Evolutionary conservation across 768 basidiomycete genomes (phyloP).

Genomic region (Tephrocybe sp.): DNA sequence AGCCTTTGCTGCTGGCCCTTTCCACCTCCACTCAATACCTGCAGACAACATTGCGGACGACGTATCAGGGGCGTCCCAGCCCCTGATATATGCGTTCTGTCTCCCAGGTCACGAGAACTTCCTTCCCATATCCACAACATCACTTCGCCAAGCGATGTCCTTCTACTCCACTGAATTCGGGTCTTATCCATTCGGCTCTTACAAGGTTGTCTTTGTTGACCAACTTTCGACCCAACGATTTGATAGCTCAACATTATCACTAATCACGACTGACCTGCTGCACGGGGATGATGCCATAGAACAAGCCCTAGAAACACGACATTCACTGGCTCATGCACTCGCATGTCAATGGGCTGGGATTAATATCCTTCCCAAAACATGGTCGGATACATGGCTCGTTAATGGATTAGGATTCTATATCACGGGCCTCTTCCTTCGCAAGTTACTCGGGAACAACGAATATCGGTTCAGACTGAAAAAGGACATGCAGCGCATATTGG

Average conservation of each 20-base stretch:
- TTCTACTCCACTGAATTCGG: conserved; percentile 91
- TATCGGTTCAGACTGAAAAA: conserved; percentile 93
- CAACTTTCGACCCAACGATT: conserved; percentile 80
- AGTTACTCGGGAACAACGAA: conserved; percentile 93
- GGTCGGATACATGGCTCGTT: conserved; percentile 96
- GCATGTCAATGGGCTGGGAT: conserved; percentile 97
- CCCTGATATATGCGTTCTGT: conserved; percentile 88
- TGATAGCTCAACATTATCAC: conserved; percentile 79
- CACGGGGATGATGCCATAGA: conserved; percentile 90
- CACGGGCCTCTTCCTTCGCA: conserved; percentile 81
- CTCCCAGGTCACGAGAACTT: conserved; percentile 82
- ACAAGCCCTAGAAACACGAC: conserved; percentile 88
- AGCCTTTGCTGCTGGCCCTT: conserved; percentile 93
- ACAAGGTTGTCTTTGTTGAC: conserved; percentile 93
- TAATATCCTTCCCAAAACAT: conserved; percentile 90
- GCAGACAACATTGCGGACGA: conserved; percentile 60
- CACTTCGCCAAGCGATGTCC: conserved; percentile 85
- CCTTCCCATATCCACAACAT: conserved; percentile 66
- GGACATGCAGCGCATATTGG: conserved; percentile 91
- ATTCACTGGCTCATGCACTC: conserved; percentile 80
- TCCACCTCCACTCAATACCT: conserved; percentile 72
- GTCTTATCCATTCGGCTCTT: conserved; percentile 93
- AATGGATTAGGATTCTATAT: conserved; percentile 92
- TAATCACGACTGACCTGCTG: conserved; percentile 77
- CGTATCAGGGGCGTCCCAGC: conserved; percentile 60